Percentiles rank a stretch among this genome's conserved stretches.
These are phyloP conservation scores for Penicillium sp. DNA, from an alignment of 2,329 filamentous ascomycete species.

Conservation along the genomic window DNA sequence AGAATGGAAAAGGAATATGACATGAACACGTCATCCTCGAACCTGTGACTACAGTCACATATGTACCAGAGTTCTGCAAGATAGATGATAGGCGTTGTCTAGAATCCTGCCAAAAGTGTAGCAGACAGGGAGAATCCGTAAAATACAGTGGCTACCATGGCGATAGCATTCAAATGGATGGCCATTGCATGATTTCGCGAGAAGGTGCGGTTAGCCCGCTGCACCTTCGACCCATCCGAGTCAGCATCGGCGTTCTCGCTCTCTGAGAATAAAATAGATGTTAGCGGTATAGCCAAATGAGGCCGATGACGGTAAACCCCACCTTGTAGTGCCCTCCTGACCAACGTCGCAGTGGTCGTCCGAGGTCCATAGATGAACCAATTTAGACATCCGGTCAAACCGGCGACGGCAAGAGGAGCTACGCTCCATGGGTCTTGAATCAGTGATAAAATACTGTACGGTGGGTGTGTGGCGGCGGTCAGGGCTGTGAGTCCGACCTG, in stretches of 20 bases:
- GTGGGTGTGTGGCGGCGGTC: conserved; percentile 35
- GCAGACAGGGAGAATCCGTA: conserved; percentile 30
- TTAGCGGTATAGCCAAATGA: neutral
- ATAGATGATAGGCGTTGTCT: neutral
- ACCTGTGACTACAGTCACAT: neutral
- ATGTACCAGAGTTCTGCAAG: neutral
- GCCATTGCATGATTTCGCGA: conserved; percentile 41
- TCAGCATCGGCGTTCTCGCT: neutral
- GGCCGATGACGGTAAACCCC: neutral
- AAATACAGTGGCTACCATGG: conserved; percentile 30
- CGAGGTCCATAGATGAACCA: conserved; percentile 36
- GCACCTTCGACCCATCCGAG: conserved; percentile 5
- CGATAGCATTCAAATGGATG: conserved; percentile 44
- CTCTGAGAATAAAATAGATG: neutral
- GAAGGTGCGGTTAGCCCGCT: conserved; percentile 33
- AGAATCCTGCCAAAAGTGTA: conserved; percentile 1
- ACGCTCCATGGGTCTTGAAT: conserved; percentile 19
- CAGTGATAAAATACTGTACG: conserved; percentile 31
- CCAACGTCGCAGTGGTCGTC: conserved; percentile 34
- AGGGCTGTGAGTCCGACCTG: conserved; percentile 38
- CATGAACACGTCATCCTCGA: neutral
- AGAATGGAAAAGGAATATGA: too few species aligned
- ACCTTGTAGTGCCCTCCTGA: conserved; percentile 29
- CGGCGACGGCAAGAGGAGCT: conserved; percentile 31
- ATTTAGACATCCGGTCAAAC: conserved; percentile 36